A percentile compares a stretch with the other conserved stretches of the same genome.
Conservation (phyloP, 305 asterid species). For the Fraxinus latifolia region DNA sequence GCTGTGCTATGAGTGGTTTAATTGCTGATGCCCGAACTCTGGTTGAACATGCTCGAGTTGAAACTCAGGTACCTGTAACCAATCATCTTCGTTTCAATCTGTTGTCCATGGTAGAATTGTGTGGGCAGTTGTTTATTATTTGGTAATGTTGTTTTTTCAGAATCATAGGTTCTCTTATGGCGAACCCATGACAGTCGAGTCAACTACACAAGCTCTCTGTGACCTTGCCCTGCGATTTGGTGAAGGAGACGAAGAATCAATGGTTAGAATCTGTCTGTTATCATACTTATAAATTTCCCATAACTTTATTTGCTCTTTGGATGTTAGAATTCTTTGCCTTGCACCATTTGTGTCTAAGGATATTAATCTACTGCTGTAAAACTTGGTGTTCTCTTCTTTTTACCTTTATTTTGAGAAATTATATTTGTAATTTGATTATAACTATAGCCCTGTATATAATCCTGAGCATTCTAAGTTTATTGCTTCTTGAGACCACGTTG, state of each 20-base stretch:
- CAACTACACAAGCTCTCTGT: constrained; percentile 55
- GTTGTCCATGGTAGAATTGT: background rate
- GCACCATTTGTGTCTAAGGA: background rate
- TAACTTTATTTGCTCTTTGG: background rate
- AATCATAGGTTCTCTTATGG: constrained; percentile 95
- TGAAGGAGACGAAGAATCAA: constrained; percentile 58
- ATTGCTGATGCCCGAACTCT: constrained; percentile 99
- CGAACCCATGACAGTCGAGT: constrained; percentile 95
- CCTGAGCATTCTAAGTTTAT: background rate
- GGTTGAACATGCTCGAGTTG: constrained; percentile 97
- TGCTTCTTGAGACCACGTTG: background rate
- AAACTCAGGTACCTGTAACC: constrained; percentile 64
- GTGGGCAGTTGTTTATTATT: constrained; percentile 11
- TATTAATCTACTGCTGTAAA: background rate
- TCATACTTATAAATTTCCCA: background rate
- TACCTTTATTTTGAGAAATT: background rate
- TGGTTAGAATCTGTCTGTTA: constrained; percentile 34
- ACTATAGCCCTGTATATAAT: background rate
- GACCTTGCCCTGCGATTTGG: constrained; percentile 57
- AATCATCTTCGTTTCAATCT: background rate
- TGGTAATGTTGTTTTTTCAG: constrained; percentile 32
- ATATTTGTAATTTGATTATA: background rate
- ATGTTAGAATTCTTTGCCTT: background rate
- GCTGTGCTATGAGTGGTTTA: constrained; percentile 97
- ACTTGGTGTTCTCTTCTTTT: background rate